Conservation (phyloP, 2,329 filamentous ascomycete genomes). For the Sporothrix pseudoabietina region DNA sequence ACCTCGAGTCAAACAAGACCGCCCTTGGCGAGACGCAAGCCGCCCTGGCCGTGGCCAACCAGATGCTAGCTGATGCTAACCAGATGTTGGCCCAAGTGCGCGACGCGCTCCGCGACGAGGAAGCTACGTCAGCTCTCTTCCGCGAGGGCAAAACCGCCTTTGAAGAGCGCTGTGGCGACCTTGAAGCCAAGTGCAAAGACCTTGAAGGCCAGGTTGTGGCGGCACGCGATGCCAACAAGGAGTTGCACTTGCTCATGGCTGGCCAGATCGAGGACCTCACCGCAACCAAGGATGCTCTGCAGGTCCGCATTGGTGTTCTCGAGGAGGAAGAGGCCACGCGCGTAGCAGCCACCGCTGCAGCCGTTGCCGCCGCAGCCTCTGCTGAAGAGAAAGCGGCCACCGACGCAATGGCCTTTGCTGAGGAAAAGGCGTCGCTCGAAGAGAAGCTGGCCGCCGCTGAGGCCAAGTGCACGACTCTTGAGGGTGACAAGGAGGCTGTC, state of each 20-base stretch:
- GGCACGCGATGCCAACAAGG: constrained; percentile 23
- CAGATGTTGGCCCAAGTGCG: not conserved
- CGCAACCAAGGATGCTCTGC: constrained; percentile 29
- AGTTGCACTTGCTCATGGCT: constrained; percentile 32
- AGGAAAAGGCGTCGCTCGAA: not conserved
- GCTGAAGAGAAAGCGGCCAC: not conserved
- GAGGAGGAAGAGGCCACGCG: constrained; percentile 26
- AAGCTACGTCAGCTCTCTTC: not conserved
- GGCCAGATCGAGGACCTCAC: constrained; percentile 32
- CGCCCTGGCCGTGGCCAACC: not conserved
- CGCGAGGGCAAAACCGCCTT: constrained; percentile 17
- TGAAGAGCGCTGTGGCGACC: constrained; percentile 15
- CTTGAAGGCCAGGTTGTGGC: constrained; percentile 32
- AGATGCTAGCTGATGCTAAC: constrained; percentile 13
- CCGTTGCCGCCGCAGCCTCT: not conserved
- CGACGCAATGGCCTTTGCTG: not conserved
- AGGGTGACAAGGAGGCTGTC: constrained; percentile 16
- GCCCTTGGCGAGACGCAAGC: not conserved
- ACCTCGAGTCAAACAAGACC: not conserved
- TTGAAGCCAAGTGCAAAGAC: constrained; percentile 27
- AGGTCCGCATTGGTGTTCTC: constrained; percentile 25
- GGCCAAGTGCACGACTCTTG: constrained; percentile 7
- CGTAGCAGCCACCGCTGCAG: not conserved
- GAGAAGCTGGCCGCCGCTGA: constrained; percentile 15
- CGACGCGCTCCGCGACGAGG: not conserved